Conservation (phyloP, 495 filamentous ascomycete species). For the Xylaria sp. region DNA sequence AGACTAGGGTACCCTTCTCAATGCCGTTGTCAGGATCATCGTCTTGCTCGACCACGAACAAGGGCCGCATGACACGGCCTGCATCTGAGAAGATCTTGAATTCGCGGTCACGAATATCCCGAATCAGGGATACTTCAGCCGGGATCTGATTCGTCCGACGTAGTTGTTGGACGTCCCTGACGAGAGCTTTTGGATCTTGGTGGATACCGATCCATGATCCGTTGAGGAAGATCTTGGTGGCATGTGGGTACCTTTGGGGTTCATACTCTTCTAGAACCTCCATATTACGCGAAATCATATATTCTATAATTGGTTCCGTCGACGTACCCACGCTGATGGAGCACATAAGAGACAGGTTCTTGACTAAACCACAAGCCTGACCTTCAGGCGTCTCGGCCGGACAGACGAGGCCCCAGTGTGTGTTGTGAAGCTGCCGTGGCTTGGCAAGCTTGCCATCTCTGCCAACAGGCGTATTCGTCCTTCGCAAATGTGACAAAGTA, state of each 20-base stretch:
- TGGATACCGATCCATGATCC: slow-evolving; percentile 97
- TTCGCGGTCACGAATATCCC: slow-evolving; percentile 94
- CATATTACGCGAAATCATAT: slow-evolving; percentile 94
- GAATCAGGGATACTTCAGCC: slow-evolving; percentile 88
- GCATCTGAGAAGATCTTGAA: slow-evolving; percentile 99
- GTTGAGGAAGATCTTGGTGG: slow-evolving; percentile 97
- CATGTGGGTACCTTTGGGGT: slow-evolving; percentile 82
- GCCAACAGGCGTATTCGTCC: slow-evolving; percentile 97
- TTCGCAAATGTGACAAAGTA: slow-evolving; percentile 91
- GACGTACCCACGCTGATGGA: slow-evolving; percentile 94
- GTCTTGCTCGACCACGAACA: slow-evolving; percentile 77
- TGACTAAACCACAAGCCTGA: slow-evolving; percentile 97
- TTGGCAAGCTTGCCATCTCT: slow-evolving; percentile 98
- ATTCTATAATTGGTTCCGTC: slow-evolving; percentile 87
- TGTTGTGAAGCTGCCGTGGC: slow-evolving; percentile 96
- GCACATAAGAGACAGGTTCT: slow-evolving; percentile 98
- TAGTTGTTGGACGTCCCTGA: slow-evolving; percentile 76
- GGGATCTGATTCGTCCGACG: slow-evolving; percentile 79
- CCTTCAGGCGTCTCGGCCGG: slow-evolving; percentile 98
- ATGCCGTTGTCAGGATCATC: slow-evolving; percentile 74
- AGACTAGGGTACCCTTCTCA: slow-evolving; percentile 76
- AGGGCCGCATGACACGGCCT: slow-evolving; percentile 88
- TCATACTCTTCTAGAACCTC: slow-evolving; percentile 97
- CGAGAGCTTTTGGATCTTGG: slow-evolving; percentile 79
- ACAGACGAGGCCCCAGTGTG: slow-evolving; percentile 97